Conservation (phyloP, 257 asterid species). For the Perilla frutescens region DNA sequence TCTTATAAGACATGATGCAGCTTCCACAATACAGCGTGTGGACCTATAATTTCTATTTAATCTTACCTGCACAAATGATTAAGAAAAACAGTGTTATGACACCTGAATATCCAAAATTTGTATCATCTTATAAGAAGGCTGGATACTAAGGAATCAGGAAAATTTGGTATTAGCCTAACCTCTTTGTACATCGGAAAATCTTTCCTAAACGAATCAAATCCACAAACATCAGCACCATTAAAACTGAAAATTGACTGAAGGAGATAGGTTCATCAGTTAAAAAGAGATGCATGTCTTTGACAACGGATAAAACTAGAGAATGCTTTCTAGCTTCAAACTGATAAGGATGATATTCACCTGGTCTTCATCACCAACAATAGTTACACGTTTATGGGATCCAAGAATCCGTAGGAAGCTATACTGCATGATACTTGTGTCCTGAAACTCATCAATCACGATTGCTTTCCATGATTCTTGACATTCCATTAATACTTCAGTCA, state of each 20-base stretch:
- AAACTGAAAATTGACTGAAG: slow-evolving; percentile 94
- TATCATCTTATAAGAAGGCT: slow-evolving; percentile 18
- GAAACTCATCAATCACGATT: slow-evolving; percentile 93
- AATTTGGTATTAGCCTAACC: slow-evolving; percentile 54
- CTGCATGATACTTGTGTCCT: slow-evolving; percentile 97
- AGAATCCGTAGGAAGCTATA: slow-evolving; percentile 69
- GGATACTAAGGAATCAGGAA: slow-evolving; percentile 18
- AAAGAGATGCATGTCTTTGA: neutral
- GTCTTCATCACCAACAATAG: slow-evolving; percentile 97
- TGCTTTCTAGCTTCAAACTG: slow-evolving; percentile 26
- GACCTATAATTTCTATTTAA: slow-evolving; percentile 88
- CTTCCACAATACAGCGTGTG: slow-evolving; percentile 92
- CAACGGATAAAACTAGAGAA: slow-evolving; percentile 29
- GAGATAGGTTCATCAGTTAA: slow-evolving; percentile 26
- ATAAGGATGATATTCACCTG: slow-evolving; percentile 63
- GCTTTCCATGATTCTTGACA: slow-evolving; percentile 88
- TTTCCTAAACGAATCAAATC: slow-evolving; percentile 90
- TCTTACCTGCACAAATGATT: slow-evolving; percentile 66
- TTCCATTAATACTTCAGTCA: slow-evolving; percentile 61
- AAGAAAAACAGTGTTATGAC: slow-evolving; percentile 33
- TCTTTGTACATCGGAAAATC: slow-evolving; percentile 91
- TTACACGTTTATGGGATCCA: slow-evolving; percentile 82
- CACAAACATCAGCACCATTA: slow-evolving; percentile 92
- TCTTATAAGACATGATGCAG: slow-evolving; percentile 83
- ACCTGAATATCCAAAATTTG: slow-evolving; percentile 23